Evolutionary conservation across 192 early-diverging fungal genomes (phyloP).

Genomic region (Mortierella antarctica): DNA sequence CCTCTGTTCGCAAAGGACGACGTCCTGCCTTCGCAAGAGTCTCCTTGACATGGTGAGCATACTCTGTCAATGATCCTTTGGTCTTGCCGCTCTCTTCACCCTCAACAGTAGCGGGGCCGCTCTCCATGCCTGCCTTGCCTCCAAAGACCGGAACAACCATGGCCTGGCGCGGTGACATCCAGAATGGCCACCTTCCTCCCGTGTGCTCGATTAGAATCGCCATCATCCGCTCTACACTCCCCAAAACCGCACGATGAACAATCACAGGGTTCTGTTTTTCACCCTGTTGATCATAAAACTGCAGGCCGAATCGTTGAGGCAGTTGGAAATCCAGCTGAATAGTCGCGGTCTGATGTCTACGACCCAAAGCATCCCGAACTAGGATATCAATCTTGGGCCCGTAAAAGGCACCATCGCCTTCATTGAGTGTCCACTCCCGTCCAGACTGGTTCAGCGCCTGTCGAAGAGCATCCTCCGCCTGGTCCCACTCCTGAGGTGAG

Average conservation of each 20-base stretch:
- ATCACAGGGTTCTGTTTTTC: constrained; percentile 82
- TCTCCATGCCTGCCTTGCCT: constrained; percentile 32
- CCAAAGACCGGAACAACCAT: constrained; percentile 81
- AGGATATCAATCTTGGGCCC: constrained; percentile 96
- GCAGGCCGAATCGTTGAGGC: constrained; percentile 83
- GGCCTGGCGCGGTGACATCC: constrained; percentile 92
- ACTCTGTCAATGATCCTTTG: constrained; percentile 64
- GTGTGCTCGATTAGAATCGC: constrained; percentile 96
- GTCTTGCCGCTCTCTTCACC: constrained; percentile 4
- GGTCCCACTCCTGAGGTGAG: constrained; percentile 75
- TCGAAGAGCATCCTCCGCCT: constrained; percentile 79
- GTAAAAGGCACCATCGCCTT: constrained; percentile 95
- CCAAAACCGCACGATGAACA: constrained; percentile 94
- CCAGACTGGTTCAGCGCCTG: constrained; percentile 75
- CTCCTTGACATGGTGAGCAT: constrained; percentile 70
- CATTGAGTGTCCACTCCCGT: constrained; percentile 74
- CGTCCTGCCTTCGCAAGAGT: constrained; percentile 43
- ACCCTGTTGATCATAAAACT: constrained; percentile 78
- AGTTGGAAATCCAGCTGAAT: constrained; percentile 97
- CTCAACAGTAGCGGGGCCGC: not conserved
- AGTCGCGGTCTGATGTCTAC: constrained; percentile 93
- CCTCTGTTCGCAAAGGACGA: not conserved
- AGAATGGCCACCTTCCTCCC: constrained; percentile 93
- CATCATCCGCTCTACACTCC: constrained; percentile 93
- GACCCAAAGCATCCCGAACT: constrained; percentile 82